phyloP scores from a whole-genome alignment of 164 flowering plant genomes.

The Piper betle region DNA sequence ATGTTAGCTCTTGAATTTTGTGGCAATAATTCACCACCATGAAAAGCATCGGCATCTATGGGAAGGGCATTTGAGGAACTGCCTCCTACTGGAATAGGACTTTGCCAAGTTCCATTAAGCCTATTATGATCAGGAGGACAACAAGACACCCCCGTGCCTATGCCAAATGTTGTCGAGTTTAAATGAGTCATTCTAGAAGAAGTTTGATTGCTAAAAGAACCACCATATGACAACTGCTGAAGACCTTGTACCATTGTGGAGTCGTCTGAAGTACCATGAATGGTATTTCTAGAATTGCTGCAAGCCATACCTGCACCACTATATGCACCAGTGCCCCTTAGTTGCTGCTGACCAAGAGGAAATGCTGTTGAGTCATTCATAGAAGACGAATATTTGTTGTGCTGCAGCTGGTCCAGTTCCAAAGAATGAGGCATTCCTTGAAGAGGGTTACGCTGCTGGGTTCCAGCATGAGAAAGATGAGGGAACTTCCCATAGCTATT shows the following conservation, averaged over 20 bases:
- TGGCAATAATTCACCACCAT: constrained; percentile 13
- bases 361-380: constrained; percentile 17
- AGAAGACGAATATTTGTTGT: constrained; percentile 15
- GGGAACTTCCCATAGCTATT: constrained; percentile 27
- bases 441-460: constrained; percentile 30
- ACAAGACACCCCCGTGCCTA: constrained; percentile 10
- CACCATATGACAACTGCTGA: constrained; percentile 17
- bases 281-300: constrained; percentile 22
- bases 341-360: constrained; percentile 13
- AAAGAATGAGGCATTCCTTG: constrained; percentile 44
- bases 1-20: constrained; percentile 18
- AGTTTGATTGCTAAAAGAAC: constrained; percentile 21
- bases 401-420: constrained; percentile 42
- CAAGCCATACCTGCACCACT: constrained; percentile 15
- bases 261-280: constrained; percentile 23
- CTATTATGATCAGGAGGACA: constrained; percentile 28
- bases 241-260: constrained; percentile 28
- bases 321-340: constrained; percentile 12
- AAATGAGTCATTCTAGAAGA: constrained; percentile 15
- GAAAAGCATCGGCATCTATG: constrained; percentile 14
- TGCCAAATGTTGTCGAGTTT: constrained; percentile 13
- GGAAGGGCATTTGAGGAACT: constrained; percentile 23
- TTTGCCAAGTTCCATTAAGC: constrained; percentile 36
- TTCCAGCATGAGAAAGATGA: constrained; percentile 24
- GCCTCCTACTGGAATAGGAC: constrained; percentile 23